Conservation (phyloP, 805 yeast species). For the Kodamaea fukazawae region DNA sequence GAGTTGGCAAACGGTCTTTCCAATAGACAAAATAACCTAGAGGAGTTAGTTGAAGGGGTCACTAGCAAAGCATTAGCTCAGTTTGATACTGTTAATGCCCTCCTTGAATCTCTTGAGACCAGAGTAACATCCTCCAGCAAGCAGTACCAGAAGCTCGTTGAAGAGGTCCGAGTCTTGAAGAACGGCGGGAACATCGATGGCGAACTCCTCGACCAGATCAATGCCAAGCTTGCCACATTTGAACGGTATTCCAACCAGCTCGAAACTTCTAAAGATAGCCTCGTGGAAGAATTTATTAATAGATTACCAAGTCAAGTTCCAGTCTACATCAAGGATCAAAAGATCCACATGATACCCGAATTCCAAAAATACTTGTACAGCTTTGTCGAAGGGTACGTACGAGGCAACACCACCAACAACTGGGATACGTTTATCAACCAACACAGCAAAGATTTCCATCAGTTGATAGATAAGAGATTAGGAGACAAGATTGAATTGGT, state of each 20-base stretch:
- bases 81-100: constrained; percentile 16
- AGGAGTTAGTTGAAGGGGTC: constrained; percentile 16
- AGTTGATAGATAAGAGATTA: constrained; percentile 14
- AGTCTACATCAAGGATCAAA: constrained; percentile 28
- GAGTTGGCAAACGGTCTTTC: constrained; percentile 17
- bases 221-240: constrained; percentile 16
- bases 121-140: constrained; percentile 4
- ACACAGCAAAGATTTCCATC: constrained; percentile 19
- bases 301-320: constrained; percentile 33
- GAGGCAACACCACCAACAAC: constrained; percentile 8
- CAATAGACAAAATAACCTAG: constrained; percentile 18
- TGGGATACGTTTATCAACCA: constrained; percentile 27
- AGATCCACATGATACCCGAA: constrained; percentile 39
- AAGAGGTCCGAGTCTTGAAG: constrained; percentile 15
- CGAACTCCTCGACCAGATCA: constrained; percentile 15
- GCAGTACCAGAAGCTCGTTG: constrained; percentile 11
- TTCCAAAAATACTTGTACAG: constrained; percentile 34
- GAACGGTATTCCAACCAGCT: constrained; percentile 13
- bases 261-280: constrained; percentile 15
- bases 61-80: constrained; percentile 13
- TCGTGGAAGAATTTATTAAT: constrained; percentile 17
- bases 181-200: constrained; percentile 11
- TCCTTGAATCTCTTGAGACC: constrained; percentile 10
- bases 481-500: constrained; percentile 14
- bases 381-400: constrained; percentile 28